Percentiles rank a stretch among this genome's conserved stretches.
Conservation (phyloP, 495 filamentous ascomycete genomes). For the Jackrogersella multiformis region DNA sequence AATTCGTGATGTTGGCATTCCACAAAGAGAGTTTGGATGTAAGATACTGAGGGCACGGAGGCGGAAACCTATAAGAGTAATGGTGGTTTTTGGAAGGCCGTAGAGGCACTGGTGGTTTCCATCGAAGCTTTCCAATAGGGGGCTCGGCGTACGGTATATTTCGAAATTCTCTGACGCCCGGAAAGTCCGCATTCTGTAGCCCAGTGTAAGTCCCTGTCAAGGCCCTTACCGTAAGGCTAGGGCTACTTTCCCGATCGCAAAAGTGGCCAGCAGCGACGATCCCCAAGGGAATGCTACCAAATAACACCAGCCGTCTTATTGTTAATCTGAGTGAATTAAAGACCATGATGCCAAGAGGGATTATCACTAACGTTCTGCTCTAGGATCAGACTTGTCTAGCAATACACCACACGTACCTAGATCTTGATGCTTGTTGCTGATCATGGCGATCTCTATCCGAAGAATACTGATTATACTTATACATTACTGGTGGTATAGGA, state of each 20-base stretch:
- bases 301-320: conserved; percentile 15
- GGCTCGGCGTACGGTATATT: conserved; percentile 57
- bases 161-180: conserved; percentile 56
- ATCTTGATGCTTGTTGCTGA: background rate
- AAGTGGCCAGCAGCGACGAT: conserved; percentile 5
- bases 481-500: background rate
- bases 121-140: conserved; percentile 52
- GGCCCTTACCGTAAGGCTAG: conserved; percentile 46
- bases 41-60: conserved; percentile 51
- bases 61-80: conserved; percentile 49
- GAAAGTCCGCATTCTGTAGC: conserved; percentile 49
- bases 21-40: conserved; percentile 45
- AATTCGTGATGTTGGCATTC: conserved; percentile 50
- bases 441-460: background rate
- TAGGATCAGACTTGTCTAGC: background rate
- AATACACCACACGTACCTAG: background rate
- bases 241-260: conserved; percentile 8
- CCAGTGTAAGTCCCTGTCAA: conserved; percentile 52
- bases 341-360: conserved; percentile 10
- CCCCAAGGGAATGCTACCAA: conserved; percentile 12
- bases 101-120: conserved; percentile 51
- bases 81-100: conserved; percentile 40
- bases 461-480: conserved; percentile 14
- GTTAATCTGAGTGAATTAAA: conserved; percentile 1
- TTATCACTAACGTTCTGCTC: background rate